Conservation (phyloP, 2,329 filamentous ascomycete genomes). For the Leptographium lundbergii region DNA sequence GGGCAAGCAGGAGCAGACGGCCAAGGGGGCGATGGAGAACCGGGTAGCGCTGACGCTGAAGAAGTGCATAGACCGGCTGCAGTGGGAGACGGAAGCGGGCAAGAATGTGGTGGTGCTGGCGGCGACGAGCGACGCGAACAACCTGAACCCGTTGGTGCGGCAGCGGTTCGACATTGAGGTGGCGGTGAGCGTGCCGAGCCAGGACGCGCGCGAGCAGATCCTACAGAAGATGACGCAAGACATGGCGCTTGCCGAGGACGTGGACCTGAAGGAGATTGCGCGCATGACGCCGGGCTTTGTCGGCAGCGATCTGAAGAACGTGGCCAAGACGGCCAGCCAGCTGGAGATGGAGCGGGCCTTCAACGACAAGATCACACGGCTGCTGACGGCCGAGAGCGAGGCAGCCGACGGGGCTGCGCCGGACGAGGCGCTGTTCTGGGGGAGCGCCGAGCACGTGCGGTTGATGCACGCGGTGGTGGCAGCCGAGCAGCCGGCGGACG, state of each 20-base stretch:
- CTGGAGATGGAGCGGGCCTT: not conserved
- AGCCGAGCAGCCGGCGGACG: too few relatives aligned
- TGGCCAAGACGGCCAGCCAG: conserved; percentile 31
- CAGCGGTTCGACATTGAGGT: conserved; percentile 72
- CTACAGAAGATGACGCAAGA: conserved; percentile 58
- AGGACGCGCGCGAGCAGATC: conserved; percentile 65
- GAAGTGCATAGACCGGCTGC: conserved; percentile 74
- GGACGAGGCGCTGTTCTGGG: not conserved
- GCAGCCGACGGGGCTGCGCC: not conserved
- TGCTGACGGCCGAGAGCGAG: not conserved
- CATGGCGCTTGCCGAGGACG: conserved; percentile 49
- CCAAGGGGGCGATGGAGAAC: conserved; percentile 74
- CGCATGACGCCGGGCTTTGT: conserved; percentile 87
- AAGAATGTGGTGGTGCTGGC: conserved; percentile 70
- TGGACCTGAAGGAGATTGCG: conserved; percentile 64
- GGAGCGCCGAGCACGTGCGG: too few relatives aligned
- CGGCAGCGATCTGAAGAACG: conserved; percentile 68
- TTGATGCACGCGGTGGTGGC: too few relatives aligned
- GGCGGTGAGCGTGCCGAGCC: conserved; percentile 77
- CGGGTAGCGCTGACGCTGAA: conserved; percentile 73
- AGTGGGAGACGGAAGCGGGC: conserved; percentile 48
- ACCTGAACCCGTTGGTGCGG: conserved; percentile 64
- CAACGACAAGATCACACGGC: not conserved
- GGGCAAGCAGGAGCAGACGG: conserved; percentile 62
- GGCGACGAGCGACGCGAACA: conserved; percentile 80